Percentiles rank a stretch among this genome's conserved stretches.
Conservation (phyloP, 192 early-diverging fungal species). For the Coemansia sp. region DNA sequence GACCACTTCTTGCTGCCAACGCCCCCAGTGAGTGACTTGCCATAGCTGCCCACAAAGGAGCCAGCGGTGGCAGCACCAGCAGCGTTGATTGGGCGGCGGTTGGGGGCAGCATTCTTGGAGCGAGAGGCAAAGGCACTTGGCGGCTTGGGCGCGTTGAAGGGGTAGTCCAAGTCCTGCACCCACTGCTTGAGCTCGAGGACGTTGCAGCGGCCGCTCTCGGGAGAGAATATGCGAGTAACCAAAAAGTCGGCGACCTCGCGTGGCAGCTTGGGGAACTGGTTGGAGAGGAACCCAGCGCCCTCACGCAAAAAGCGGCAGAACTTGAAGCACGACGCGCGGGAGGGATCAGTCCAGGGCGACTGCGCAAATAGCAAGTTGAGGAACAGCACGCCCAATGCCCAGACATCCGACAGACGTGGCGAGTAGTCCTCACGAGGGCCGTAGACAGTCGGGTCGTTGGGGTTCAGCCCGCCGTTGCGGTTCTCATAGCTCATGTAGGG, state of each 20-base stretch:
- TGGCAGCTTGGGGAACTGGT: constrained; percentile 62
- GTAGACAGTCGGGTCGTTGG: constrained; percentile 51
- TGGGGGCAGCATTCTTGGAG: constrained; percentile 29
- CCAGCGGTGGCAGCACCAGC: constrained; percentile 5
- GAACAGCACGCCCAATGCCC: constrained; percentile 75
- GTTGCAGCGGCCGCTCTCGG: constrained; percentile 58
- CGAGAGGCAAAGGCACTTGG: constrained; percentile 17
- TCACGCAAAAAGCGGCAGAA: constrained; percentile 66
- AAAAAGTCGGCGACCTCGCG: constrained; percentile 66
- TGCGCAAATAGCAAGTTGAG: constrained; percentile 73
- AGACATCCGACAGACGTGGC: constrained; percentile 66
- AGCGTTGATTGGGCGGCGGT: constrained; percentile 2
- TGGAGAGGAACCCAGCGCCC: constrained; percentile 62
- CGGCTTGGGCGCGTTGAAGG: constrained; percentile 37
- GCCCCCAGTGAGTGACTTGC: constrained; percentile 14
- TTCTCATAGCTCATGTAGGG: constrained; percentile 77
- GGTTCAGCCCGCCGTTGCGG: constrained; percentile 55
- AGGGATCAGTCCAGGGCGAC: constrained; percentile 74
- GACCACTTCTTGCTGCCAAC: constrained; percentile 47
- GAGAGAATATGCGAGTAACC: constrained; percentile 64
- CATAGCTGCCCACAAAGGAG: constrained; percentile 18
- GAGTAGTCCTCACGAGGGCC: constrained; percentile 63
- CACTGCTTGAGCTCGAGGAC: constrained; percentile 60
- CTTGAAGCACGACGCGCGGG: constrained; percentile 60
- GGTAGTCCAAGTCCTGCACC: constrained; percentile 47